phyloP scores from a whole-genome alignment of 768 basidiomycete species.

The Daedalea quercina region DNA sequence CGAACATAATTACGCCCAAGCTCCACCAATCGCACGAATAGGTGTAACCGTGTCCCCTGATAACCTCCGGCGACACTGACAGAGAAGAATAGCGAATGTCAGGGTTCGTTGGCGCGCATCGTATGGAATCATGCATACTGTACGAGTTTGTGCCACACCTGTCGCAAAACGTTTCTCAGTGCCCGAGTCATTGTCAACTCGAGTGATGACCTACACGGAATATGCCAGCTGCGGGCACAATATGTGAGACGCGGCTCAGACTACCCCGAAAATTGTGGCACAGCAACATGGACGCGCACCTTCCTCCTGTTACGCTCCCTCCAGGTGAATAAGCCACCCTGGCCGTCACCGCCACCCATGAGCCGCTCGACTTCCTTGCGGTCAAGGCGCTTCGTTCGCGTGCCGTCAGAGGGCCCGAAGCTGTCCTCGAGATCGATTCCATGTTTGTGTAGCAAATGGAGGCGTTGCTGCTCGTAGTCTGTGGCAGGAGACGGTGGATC shows the following conservation, averaged over 20 bases:
- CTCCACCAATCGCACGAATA: slow-evolving; percentile 99
- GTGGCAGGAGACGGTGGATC: slow-evolving; percentile 5
- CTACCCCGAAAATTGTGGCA: not conserved
- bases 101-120: not conserved
- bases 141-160: slow-evolving; percentile 74
- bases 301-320: slow-evolving; percentile 89
- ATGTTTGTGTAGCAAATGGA: slow-evolving; percentile 83
- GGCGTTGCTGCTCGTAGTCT: slow-evolving; percentile 95
- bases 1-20: slow-evolving; percentile 94
- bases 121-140: slow-evolving; percentile 44
- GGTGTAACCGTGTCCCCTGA: slow-evolving; percentile 86
- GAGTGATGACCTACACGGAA: slow-evolving; percentile 59
- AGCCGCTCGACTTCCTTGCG: slow-evolving; percentile 76
- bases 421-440: slow-evolving; percentile 91
- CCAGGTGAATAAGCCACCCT: slow-evolving; percentile 89
- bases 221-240: slow-evolving; percentile 59
- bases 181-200: not conserved
- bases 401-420: slow-evolving; percentile 52
- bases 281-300: slow-evolving; percentile 36
- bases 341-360: slow-evolving; percentile 78
- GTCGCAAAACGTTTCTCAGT: not conserved
- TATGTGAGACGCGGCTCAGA: not conserved
- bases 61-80: slow-evolving; percentile 85
- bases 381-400: slow-evolving; percentile 72
- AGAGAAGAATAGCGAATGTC: slow-evolving; percentile 6